Base-by-base conservation (phyloP, 2,329 filamentous ascomycete species). In the Metarhizium humberi region DNA sequence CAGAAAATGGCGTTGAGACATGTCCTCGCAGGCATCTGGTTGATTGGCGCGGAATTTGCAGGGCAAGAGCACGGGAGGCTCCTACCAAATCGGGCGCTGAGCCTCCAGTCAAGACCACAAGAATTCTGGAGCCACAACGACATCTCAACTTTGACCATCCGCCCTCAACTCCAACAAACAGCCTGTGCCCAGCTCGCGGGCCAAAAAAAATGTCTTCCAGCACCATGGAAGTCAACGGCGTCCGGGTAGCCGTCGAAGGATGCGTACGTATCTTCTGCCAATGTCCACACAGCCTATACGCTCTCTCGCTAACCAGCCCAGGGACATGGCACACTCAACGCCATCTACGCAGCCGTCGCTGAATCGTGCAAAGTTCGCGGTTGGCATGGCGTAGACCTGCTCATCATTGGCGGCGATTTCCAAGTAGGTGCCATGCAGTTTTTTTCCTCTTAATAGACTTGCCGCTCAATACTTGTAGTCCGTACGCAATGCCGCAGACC, bases 371-470 rank as follows among this genome's bases (percentile, higher is more conserved):
- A 82, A 60, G 75, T 79, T 49, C 87, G 88, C 63, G 80, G 80
- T 29, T 96, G 92, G 92, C 78, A 87, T 60, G 82, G 80, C 38
- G 84, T 97, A 34, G 94, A 99, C 69, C 73, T 96, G 11, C 74
- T 99, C 61, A 95, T 99, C 65, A 96, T 99, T 63, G 90, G 92
- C 55, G 94, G 94, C 32, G 94, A 99, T 68, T 99, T 99, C 61
- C 90, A 96, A 76, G 87, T 87, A 73, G 38, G 67, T 59, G 4
- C n/a, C 1, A 48, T 13, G 45, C 45, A 7, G 3, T 13, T 1
- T 2, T 18, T 6, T 16, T 40, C 7, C 46, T 20, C 6, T 30
- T 7, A 20, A 16, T 16, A 34, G 42, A 4, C 38, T 16, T 3
- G 13, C 25, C 34, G 16, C 18, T 16, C 16, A 11, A 30, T 3